phyloP scores from a whole-genome alignment of 2,329 filamentous ascomycete species.

The Alternaria ethzedia region DNA sequence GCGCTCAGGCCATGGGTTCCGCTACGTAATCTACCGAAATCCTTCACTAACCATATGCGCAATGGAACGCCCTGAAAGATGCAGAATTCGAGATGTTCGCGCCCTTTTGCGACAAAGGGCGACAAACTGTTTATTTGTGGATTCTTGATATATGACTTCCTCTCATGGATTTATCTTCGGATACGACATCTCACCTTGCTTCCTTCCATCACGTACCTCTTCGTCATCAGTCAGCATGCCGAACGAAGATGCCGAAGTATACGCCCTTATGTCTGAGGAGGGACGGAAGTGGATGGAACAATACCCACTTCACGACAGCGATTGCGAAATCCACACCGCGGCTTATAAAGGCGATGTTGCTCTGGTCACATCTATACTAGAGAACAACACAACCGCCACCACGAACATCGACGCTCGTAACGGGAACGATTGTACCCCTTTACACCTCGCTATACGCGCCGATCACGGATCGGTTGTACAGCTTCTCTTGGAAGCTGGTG shows the following conservation, averaged over 20 bases:
- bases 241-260: neutral
- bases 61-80: neutral
- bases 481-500: neutral
- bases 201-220: neutral
- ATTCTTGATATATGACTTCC: neutral
- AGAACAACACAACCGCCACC: neutral
- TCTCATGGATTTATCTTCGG: neutral
- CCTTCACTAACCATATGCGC: neutral
- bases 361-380: neutral
- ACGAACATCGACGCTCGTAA: neutral
- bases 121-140: neutral
- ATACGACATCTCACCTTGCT: neutral
- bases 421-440: neutral
- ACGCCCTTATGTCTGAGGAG: neutral
- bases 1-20: neutral
- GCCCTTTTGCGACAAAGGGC: neutral
- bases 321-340: neutral
- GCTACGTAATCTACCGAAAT: neutral
- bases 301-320: neutral
- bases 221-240: neutral
- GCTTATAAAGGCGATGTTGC: neutral
- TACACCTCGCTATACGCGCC: slow-evolving; percentile 1
- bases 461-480: neutral
- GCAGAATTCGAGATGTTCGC: neutral
- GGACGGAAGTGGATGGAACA: neutral